These are phyloP conservation scores for Leccinellum rugosiceps DNA, from an alignment of 768 basidiomycete genomes.

Conservation along the genomic window DNA sequence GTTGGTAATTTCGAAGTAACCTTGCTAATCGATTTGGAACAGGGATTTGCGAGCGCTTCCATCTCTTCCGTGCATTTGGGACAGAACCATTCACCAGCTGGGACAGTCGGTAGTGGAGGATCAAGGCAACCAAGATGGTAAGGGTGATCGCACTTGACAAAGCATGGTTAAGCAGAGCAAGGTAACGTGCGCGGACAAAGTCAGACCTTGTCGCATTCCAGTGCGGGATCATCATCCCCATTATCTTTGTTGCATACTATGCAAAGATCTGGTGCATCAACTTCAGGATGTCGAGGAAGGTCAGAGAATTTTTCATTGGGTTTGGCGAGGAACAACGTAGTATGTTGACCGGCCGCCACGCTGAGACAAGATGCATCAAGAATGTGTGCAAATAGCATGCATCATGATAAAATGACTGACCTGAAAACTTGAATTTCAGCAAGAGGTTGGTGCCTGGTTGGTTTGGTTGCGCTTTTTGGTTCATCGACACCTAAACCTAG, in stretches of 20 bases:
- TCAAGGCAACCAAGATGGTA: constrained; percentile 81
- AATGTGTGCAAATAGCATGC: background rate
- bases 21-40: constrained; percentile 20
- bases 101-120: constrained; percentile 73
- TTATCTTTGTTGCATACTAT: constrained; percentile 67
- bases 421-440: constrained; percentile 72
- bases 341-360: constrained; percentile 83
- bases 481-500: constrained; percentile 78
- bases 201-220: constrained; percentile 89
- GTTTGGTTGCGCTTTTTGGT: constrained; percentile 85
- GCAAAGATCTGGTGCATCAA: constrained; percentile 66
- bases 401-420: constrained; percentile 45
- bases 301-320: constrained; percentile 75
- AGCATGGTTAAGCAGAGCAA: constrained; percentile 1
- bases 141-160: constrained; percentile 76
- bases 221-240: constrained; percentile 66
- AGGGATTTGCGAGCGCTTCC: constrained; percentile 37
- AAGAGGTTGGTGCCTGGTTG: constrained; percentile 66
- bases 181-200: background rate
- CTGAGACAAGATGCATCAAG: constrained; percentile 35
- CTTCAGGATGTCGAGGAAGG: constrained; percentile 78
- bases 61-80: constrained; percentile 64
- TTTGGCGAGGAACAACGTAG: constrained; percentile 76
- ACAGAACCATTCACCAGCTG: constrained; percentile 94
- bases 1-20: constrained; percentile 1